A percentile compares a stretch with the other conserved stretches of the same genome.
Evolutionary conservation across 2,329 filamentous ascomycete genomes (phyloP).

Genomic region (Verticillium nonalfalfae): DNA sequence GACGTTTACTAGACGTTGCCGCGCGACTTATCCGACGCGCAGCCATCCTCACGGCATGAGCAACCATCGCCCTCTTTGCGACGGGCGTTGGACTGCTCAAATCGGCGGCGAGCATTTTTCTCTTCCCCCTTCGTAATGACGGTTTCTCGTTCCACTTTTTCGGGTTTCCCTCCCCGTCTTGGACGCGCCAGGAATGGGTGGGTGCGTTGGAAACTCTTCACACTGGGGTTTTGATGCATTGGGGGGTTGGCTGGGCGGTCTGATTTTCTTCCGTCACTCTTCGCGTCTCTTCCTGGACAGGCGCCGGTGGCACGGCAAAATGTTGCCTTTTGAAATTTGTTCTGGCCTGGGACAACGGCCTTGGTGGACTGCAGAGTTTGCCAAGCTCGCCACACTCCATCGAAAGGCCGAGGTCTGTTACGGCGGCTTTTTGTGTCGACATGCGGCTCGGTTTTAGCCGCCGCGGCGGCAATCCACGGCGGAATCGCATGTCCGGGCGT

Average conservation of each 20-base stretch:
- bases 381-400: neutral
- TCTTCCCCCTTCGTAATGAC: neutral
- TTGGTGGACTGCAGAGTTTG: neutral
- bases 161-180: neutral
- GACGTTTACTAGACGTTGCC: neutral
- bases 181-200: neutral
- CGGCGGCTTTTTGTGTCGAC: neutral
- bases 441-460: neutral
- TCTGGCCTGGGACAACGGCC: neutral
- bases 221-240: neutral
- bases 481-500: neutral
- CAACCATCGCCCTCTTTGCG: neutral
- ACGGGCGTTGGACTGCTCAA: neutral
- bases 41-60: neutral
- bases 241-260: neutral
- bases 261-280: neutral
- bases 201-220: neutral
- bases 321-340: neutral
- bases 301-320: neutral
- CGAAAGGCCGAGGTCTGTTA: neutral
- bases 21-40: neutral
- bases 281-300: neutral
- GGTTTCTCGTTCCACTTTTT: neutral
- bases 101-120: neutral
- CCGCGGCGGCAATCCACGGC: neutral